Base-by-base conservation (phyloP, 2,329 filamentous ascomycete genomes). In the Sporothrix mexicana region DNA sequence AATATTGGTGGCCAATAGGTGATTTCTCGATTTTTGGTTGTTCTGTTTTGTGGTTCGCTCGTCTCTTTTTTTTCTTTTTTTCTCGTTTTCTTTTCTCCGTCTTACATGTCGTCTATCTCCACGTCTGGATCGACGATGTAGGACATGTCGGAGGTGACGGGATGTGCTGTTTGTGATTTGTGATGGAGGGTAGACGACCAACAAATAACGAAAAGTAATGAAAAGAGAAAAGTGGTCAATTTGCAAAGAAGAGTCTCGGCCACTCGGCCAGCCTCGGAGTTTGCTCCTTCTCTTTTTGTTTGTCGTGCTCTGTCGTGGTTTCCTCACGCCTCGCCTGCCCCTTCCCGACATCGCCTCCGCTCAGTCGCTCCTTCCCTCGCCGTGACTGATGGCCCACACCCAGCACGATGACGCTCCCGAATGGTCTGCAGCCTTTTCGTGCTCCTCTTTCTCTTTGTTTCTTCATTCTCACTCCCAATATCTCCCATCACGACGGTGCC, bases 251-350 rank as follows among this genome's bases (percentile, higher is more conserved):
- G 30, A 36, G n/a, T 13, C 49, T 69, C 49, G 25, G 66, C 66
- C 66, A 20, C 68, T 70, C 68, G 68, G 68, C 68, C 20, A 30
- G 51, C 53, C 41, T 70, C 68, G 68, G 68, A 43, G 17, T 70
- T 47, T 53, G 41, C 9, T 36, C 30, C 30, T 36, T 36, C 30
- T 36, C 9, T 43, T 41, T 25, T 17, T 69, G 47, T 1, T 51
- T 51, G 30, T 36, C 30, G 30, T 36, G 30, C 4, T 36, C 7
- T 36, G 7, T 36, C 30, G 30, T 36, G 30, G 30, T 36, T 36
- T 36, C 30, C 47, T 53, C 8, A 20, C 51, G 5, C 9, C 51
- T 53, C 49, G 6, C 17, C 20, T 49, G n/a, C 20, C 49, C 43
- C 20, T 51, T 66, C 43, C 20, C 59, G 7, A 9, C n/a, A 15